Base-by-base conservation (phyloP, 805 yeast species). In the Cyberlindnera mrakii region DNA sequence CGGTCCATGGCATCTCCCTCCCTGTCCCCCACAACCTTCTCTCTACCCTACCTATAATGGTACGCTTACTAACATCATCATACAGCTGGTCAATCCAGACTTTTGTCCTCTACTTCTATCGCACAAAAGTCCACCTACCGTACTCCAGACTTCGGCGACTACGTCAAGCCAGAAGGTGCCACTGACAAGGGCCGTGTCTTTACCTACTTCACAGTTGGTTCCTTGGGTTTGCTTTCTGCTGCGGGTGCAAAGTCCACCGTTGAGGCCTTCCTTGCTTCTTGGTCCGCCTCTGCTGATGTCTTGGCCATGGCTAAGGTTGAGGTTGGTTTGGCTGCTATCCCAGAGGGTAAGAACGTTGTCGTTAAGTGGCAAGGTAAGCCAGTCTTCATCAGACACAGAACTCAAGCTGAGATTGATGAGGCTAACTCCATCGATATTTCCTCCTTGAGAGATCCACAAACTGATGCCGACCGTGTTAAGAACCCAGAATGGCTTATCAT, bases 341-440 rank as follows among this genome's bases (percentile, higher is more conserved):
- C 99, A 60, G 88, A 83, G 67, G 98, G 98, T 71, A 91, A 91
- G 77, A 93, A 93, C 71, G 95, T 93, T 53, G 87, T 93, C 63
- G 96, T 93, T 57, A 93, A 93, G 74, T 93, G 99, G 99, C 96
- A 95, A 73, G 99, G 99, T 73, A 93, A 93, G 77, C 99, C 99
- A 54, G 96, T 93, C 54, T 93, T 93, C 74, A 89, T 93, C 68
- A 91, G 99, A 79, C 99, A 93, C 80, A 85, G 99, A 80, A 90
- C 99, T 37, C 70, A 78, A 37, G 79, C 75, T 49, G 99, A 93
- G 76, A 90, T 93, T 57, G 87, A 78, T 40, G 99, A 93, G 75
- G 99, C 99, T 53, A 86, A 89, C 70, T 60, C 66, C 15, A 86
- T 89, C 52, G 91, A 91, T 58, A 66, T 93, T 49, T 59, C 80